These are phyloP conservation scores for Colletotrichum shisoi DNA, from an alignment of 2,329 filamentous ascomycete species.

Conservation along the genomic window DNA sequence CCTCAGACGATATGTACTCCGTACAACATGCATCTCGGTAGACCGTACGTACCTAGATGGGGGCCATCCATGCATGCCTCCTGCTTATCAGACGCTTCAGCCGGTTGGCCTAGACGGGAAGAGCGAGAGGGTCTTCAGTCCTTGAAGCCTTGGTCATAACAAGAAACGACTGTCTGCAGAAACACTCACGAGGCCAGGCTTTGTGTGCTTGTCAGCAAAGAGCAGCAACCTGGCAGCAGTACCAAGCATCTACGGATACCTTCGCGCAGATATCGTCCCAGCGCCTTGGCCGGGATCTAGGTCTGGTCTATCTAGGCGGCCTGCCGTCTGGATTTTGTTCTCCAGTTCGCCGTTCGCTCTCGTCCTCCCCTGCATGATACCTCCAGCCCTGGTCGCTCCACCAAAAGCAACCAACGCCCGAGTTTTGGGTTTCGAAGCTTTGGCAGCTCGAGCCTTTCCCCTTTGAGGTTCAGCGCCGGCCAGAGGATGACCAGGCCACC, in stretches of 20 bases:
- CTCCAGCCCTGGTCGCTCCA: conserved; percentile 36
- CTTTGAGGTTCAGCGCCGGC: conserved; percentile 27
- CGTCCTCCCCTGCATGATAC: conserved; percentile 31
- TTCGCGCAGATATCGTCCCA: conserved; percentile 19
- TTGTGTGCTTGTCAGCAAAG: not conserved
- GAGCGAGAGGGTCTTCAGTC: conserved; percentile 7
- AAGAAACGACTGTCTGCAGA: not conserved
- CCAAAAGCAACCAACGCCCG: conserved; percentile 36
- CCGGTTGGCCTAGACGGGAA: conserved; percentile 10
- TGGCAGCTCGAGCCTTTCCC: conserved; percentile 36
- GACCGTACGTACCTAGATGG: not conserved
- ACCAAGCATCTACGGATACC: conserved; percentile 6
- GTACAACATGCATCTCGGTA: too few species aligned
- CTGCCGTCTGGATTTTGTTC: not conserved
- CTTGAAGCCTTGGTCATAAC: conserved; percentile 6
- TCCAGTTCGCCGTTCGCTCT: conserved; percentile 5
- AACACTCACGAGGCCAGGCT: not conserved
- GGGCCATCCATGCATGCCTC: not conserved
- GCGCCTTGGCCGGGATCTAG: conserved; percentile 30
- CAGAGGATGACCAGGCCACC: conserved; percentile 36
- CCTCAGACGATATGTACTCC: not conserved
- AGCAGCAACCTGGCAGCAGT: not conserved
- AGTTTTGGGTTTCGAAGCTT: conserved; percentile 38
- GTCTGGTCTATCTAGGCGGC: not conserved
- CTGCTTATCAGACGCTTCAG: not conserved